Conservation (phyloP, 1,284 basidiomycete species). For the Hypsizygus ulmarius region DNA sequence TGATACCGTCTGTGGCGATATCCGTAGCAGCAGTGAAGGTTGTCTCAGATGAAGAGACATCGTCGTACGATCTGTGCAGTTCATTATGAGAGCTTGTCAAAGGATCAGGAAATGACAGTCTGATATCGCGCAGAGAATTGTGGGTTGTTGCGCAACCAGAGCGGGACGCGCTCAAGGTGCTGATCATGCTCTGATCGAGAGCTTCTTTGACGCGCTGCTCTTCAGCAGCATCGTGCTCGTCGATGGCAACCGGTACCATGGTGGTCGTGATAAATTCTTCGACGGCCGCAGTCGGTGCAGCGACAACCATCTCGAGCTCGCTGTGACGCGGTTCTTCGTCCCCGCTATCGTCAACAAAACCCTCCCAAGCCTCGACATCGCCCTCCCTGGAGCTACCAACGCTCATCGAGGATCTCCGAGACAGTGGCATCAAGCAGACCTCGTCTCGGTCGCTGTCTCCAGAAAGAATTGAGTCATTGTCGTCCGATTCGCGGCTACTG, state of each 20-base stretch:
- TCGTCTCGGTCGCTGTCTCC: constrained; percentile 60
- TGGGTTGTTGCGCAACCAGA: constrained; percentile 56
- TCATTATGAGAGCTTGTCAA: constrained; percentile 63
- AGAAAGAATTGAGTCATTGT: constrained; percentile 62
- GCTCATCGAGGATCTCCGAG: constrained; percentile 66
- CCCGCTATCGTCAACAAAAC: constrained; percentile 57
- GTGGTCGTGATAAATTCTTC: constrained; percentile 24
- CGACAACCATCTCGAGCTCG: constrained; percentile 30
- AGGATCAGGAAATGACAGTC: constrained; percentile 75
- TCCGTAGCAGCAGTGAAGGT: constrained; percentile 20
- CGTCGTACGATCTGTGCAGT: constrained; percentile 51
- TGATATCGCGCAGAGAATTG: constrained; percentile 62
- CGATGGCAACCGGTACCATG: constrained; percentile 24
- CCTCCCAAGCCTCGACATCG: constrained; percentile 73
- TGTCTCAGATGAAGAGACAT: constrained; percentile 37
- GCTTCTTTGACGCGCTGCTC: constrained; percentile 67
- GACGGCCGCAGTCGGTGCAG: constrained; percentile 26
- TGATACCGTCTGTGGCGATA: constrained; percentile 21
- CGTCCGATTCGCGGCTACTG: constrained; percentile 62
- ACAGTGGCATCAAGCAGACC: constrained; percentile 48
- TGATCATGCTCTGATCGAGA: constrained; percentile 75
- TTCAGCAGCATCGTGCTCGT: constrained; percentile 42
- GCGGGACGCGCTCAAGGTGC: constrained; percentile 69
- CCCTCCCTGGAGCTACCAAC: constrained; percentile 59
- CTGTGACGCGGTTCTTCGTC: constrained; percentile 41